Evolutionary conservation across 148 eudicot genomes (phyloP).

Genomic region (Pharnaceum exiguum): DNA sequence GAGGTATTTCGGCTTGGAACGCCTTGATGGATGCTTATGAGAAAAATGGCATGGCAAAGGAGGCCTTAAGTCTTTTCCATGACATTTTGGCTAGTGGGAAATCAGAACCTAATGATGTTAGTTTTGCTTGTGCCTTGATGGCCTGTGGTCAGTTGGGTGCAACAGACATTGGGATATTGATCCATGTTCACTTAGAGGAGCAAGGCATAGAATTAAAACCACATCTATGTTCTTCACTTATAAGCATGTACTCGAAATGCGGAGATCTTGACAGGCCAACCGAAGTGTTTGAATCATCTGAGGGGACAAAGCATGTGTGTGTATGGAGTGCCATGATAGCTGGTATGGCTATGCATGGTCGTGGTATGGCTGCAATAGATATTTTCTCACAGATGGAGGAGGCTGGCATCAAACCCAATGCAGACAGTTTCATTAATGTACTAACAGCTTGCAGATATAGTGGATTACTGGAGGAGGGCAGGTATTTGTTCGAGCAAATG

Average conservation of each 20-base stretch:
- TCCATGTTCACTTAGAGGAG: conserved; percentile 40
- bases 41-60: conserved; percentile 36
- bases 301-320: conserved; percentile 29
- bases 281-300: conserved; percentile 35
- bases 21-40: conserved; percentile 43
- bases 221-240: conserved; percentile 32
- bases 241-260: conserved; percentile 49
- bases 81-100: conserved; percentile 28
- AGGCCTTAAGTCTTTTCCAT: conserved; percentile 33
- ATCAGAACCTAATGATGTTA: conserved; percentile 35
- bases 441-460: conserved; percentile 44
- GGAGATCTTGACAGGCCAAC: conserved; percentile 41
- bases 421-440: conserved; percentile 34
- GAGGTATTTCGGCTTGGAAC: conserved; percentile 42
- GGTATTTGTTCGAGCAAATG: conserved; percentile 29
- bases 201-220: conserved; percentile 24
- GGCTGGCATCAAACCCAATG: conserved; percentile 25
- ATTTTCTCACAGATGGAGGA: conserved; percentile 38
- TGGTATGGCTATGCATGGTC: conserved; percentile 47
- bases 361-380: conserved; percentile 32
- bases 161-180: conserved; percentile 37
- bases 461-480: conserved; percentile 43
- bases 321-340: conserved; percentile 52
- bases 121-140: conserved; percentile 33
- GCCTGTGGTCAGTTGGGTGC: conserved; percentile 46